Base-by-base conservation (phyloP, 2,329 filamentous ascomycete genomes). In the Colletotrichum tofieldiae region DNA sequence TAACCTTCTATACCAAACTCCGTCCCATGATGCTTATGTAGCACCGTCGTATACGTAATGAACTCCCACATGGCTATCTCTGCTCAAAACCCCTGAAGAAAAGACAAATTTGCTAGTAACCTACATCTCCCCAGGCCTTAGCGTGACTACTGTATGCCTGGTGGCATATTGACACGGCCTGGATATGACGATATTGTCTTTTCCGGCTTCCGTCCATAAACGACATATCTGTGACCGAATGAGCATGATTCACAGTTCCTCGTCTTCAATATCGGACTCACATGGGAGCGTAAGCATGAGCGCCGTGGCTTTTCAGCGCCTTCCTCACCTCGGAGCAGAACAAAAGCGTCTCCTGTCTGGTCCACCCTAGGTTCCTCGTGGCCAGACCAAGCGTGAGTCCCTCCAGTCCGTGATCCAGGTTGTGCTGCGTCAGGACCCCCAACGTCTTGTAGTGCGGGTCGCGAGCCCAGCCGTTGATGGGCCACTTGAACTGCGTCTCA, bases 351-450 rank as follows among this genome's bases (percentile, higher is more conserved):
- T 82, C 77, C 26, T 81, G 79, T 14, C 75, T 63, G n/a, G 61
- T 77, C 82, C 82, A 83, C 7, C 79, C 79, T 29, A 84, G 74
- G 47, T 78, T 78, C 18, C 81, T 77, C 7, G 82, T 84, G 61
- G 83, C 80, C 20, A 82, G 72, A 7, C 80, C 82, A 61, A 83
- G 74, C 26, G 76, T 78, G 37, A 83, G 79, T 5, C 79, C 77
- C 75, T 84, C 80, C 26, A 80, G 76, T 7, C 81, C 82, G 43
- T 71, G 74, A 56, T 73, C 56, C 29, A 82, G 76, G 52, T 82
- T 82, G 55, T 79, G 77, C 18, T 77, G 71, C 32, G 77, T 71
- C 76, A 79, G 81, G 20, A 63, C 62, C 5, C 83, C 82, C 2
- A 83, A 70, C 66, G 81, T 77, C 76, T 83, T 84, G 65, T 80